Conservation (phyloP, 1,284 basidiomycete genomes). For the Moniliella sp. region DNA sequence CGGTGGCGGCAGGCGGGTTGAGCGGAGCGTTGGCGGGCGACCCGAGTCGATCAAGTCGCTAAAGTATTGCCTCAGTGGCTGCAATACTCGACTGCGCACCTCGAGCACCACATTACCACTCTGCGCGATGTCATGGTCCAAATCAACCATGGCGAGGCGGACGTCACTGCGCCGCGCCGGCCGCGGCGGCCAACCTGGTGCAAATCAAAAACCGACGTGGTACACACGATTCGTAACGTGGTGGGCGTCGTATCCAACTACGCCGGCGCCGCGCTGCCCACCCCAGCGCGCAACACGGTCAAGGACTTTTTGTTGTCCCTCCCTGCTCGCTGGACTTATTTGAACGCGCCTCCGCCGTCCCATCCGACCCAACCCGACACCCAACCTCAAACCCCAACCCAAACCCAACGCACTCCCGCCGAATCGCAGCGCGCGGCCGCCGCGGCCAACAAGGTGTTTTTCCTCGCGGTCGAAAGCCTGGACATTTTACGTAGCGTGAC, state of each 20-base stretch:
- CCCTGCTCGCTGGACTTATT: constrained; percentile 52
- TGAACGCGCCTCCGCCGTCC: too few species aligned
- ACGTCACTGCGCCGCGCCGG: constrained; percentile 10
- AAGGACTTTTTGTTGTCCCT: constrained; percentile 58
- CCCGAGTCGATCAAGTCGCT: constrained; percentile 65
- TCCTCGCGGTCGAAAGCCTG: constrained; percentile 68
- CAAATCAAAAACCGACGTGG: constrained; percentile 58
- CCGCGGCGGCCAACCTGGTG: constrained; percentile 38
- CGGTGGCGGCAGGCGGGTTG: too few species aligned
- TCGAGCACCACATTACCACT: constrained; percentile 63
- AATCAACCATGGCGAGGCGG: constrained; percentile 20
- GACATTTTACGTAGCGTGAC: constrained; percentile 75
- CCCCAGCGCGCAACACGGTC: constrained; percentile 55
- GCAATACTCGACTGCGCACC: constrained; percentile 60
- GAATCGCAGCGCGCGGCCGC: too few species aligned
- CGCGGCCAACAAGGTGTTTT: constrained; percentile 61
- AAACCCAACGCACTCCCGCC: too few species aligned
- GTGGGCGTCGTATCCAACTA: constrained; percentile 70
- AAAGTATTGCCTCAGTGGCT: constrained; percentile 65
- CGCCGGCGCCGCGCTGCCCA: constrained; percentile 59
- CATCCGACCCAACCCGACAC: too few species aligned
- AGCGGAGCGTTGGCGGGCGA: too few species aligned
- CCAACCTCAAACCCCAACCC: constrained; percentile 6
- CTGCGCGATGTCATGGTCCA: constrained; percentile 40
- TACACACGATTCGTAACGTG: constrained; percentile 63